Evolutionary conservation across 2,329 filamentous ascomycete genomes (phyloP), one percentile per base, ranked within the genome.

Genomic region (Myotisia sp.): DNA sequence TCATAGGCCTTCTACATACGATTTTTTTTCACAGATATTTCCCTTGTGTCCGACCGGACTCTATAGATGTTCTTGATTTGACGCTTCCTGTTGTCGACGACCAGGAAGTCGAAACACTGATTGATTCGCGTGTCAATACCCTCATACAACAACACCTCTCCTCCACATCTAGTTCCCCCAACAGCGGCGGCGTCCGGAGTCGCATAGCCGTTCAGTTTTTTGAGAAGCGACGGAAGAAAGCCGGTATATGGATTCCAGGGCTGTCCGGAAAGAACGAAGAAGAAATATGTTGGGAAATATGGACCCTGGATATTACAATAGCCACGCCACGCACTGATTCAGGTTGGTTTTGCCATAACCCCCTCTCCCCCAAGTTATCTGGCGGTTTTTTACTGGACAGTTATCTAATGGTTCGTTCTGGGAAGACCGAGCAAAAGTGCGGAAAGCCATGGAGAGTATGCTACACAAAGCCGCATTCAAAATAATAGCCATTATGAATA

Each of bases 1-100:
- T 9, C 10, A 17, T 13, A 92, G 87, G 81, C 43, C 81, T 94
- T 55, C 71, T 95, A 32, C 86, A 94, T 58, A 92, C 86, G 33
- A 94, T 95, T 57, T 98, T 95, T 74, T 95, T 95, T 70, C 86
- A 94, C 64, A 80, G 90, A 52, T 92, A 87, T 71, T 94, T 95
- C 67, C 84, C 84, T 37, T 77, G 83, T 38, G 71, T 94, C 47
- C 67, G 73, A 26, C 87, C 90, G 4, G 72, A 74, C 43, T 85
- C 83, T 43, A 78, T 84, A 61, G 86, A 94, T 53, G 76, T 94
- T 43, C 76, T 94, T 45, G 86, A 92, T 59, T 71, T 93, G 41
- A 86, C 84, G 21, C 73, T 95, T 18, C 86, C 90, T 33, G 81
- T 82, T 50, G 80, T 95, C 51, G 76, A 85, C 54, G 84, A 94